A percentile compares a stretch with the other conserved stretches of the same genome.
phyloP scores from a whole-genome alignment of 768 basidiomycete species.

The Ramaria sp. region DNA sequence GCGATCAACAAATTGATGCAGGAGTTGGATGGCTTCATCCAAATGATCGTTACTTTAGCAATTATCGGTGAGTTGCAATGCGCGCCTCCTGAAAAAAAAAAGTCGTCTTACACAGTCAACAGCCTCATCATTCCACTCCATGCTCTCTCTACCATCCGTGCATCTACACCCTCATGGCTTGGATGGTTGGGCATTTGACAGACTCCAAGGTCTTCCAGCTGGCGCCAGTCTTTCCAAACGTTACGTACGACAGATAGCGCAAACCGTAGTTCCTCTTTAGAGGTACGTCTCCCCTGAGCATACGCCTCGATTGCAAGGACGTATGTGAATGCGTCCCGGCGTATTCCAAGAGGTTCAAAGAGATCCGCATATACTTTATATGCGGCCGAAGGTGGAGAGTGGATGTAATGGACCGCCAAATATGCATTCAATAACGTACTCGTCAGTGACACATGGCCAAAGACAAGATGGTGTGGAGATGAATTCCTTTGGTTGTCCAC shows the following conservation, averaged over 20 bases:
- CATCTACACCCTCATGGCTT: slow-evolving; percentile 5
- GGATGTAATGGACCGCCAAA: slow-evolving; percentile 61
- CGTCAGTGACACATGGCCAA: slow-evolving; percentile 46
- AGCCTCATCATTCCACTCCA: slow-evolving; percentile 61
- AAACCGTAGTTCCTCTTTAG: slow-evolving; percentile 31
- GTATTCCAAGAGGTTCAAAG: slow-evolving; percentile 32
- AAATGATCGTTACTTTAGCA: slow-evolving; percentile 17
- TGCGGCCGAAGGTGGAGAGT: slow-evolving; percentile 37
- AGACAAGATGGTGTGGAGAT: slow-evolving; percentile 22
- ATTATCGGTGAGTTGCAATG: slow-evolving; percentile 12
- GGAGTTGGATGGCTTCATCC: slow-evolving; percentile 39
- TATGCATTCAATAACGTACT: slow-evolving; percentile 69
- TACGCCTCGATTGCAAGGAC: slow-evolving; percentile 54
- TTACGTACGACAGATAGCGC: slow-evolving; percentile 45
- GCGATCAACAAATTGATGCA: slow-evolving; percentile 48
- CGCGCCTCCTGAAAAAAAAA: not conserved
- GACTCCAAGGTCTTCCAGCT: slow-evolving; percentile 30
- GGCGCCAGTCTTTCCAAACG: slow-evolving; percentile 57
- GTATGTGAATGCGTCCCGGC: slow-evolving; percentile 43
- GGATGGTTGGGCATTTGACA: slow-evolving; percentile 5
- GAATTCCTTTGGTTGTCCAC: not conserved
- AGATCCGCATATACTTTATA: slow-evolving; percentile 39
- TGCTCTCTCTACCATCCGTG: slow-evolving; percentile 54
- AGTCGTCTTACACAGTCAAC: slow-evolving; percentile 45
- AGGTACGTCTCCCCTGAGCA: slow-evolving; percentile 19